Evolutionary conservation across 495 filamentous ascomycete genomes (phyloP).

Genomic region (Neurospora sp.): DNA sequence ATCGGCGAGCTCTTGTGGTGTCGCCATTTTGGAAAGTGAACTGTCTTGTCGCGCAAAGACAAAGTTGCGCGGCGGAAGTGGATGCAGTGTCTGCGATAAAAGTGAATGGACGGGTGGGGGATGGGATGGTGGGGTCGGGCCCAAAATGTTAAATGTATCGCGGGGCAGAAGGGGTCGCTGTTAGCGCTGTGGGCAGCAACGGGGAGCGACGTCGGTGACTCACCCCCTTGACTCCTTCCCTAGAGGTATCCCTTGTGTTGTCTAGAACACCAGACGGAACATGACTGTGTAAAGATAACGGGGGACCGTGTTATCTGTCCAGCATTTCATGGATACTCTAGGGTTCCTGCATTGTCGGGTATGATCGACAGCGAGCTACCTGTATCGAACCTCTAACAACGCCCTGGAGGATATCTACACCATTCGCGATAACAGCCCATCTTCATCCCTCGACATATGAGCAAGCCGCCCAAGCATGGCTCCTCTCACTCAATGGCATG

Average conservation of each 20-base stretch:
- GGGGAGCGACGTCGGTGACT: slow-evolving; percentile 9
- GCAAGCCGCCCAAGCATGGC: background rate
- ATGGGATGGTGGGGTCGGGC: slow-evolving; percentile 9
- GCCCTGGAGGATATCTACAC: background rate
- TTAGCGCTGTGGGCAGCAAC: background rate
- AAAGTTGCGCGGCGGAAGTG: background rate
- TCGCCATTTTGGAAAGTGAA: slow-evolving; percentile 19
- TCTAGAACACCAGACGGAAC: background rate
- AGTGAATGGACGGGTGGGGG: slow-evolving; percentile 1
- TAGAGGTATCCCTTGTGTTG: background rate
- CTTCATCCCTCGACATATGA: background rate
- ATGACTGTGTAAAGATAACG: background rate
- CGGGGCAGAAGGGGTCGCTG: slow-evolving; percentile 15
- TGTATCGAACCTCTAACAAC: background rate
- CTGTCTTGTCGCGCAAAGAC: background rate
- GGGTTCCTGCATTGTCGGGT: background rate
- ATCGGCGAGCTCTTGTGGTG: slow-evolving; percentile 31
- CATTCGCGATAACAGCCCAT: background rate
- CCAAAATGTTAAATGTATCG: background rate
- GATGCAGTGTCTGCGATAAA: slow-evolving; percentile 2
- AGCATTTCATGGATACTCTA: background rate
- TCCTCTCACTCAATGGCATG: background rate
- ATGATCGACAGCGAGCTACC: background rate
- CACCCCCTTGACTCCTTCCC: background rate
- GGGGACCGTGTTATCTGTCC: background rate